A percentile compares a stretch with the other conserved stretches of the same genome.
phyloP scores from a whole-genome alignment of 169 alveolate genomes.

The Cryptosporidium bovis region DNA sequence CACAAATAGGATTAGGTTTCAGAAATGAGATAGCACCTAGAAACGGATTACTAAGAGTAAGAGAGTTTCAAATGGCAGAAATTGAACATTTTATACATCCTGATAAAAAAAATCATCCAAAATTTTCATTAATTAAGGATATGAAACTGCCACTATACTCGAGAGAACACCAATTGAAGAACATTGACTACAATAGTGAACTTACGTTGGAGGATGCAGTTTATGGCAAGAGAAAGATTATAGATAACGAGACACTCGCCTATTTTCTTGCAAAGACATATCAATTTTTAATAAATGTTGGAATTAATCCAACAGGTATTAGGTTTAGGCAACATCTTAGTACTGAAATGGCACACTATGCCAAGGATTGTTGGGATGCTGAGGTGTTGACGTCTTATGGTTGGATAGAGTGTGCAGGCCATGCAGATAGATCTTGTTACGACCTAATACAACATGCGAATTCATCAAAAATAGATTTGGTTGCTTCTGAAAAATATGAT shows the following conservation, averaged over 20 bases:
- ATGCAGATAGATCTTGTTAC: constrained; percentile 95
- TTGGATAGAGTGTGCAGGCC: constrained; percentile 98
- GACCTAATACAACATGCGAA: constrained; percentile 93
- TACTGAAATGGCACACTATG: constrained; percentile 99
- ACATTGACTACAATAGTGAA: constrained; percentile 73
- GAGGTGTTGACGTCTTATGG: constrained; percentile 96
- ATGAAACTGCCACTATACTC: constrained; percentile 90
- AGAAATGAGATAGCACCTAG: constrained; percentile 99
- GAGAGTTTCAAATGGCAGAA: constrained; percentile 99
- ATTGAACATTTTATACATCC: constrained; percentile 98
- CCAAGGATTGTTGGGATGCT: constrained; percentile 99
- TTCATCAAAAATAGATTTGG: constrained; percentile 87
- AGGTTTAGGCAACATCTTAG: constrained; percentile 96
- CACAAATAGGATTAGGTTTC: constrained; percentile 97
- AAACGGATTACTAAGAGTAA: constrained; percentile 93
- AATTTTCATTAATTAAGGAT: constrained; percentile 84
- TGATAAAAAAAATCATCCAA: constrained; percentile 89
- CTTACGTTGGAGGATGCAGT: constrained; percentile 93
- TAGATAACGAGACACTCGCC: constrained; percentile 95
- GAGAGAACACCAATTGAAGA: constrained; percentile 83
- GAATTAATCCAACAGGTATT: constrained; percentile 91
- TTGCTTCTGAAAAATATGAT: constrained; percentile 90
- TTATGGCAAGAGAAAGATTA: constrained; percentile 79
- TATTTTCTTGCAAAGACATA: constrained; percentile 96
- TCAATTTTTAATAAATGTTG: constrained; percentile 90